Conservation (phyloP, 106 monocot genomes). For the Triglochin maritima region DNA sequence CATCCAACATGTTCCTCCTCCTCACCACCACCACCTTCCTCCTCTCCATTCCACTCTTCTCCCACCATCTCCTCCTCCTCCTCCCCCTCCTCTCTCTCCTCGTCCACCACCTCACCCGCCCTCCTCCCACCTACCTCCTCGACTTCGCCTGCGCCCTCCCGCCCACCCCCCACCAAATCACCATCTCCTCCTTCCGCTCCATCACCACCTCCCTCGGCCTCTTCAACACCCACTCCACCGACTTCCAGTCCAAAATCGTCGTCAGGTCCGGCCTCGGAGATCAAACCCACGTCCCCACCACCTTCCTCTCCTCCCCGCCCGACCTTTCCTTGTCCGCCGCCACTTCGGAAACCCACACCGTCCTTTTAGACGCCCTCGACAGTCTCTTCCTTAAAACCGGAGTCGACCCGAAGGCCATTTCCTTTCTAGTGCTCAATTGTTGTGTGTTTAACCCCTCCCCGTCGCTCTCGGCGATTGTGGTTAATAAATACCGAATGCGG, state of each 20-base stretch:
- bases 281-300: constrained; percentile 47
- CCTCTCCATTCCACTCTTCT: not conserved
- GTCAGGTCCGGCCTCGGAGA: constrained; percentile 56
- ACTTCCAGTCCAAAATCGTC: constrained; percentile 50
- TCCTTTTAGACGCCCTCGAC: constrained; percentile 40
- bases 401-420: constrained; percentile 43
- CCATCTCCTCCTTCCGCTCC: constrained; percentile 33
- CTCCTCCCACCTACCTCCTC: constrained; percentile 46
- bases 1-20: not conserved
- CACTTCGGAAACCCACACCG: constrained; percentile 40
- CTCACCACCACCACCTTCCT: not conserved
- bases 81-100: constrained; percentile 9
- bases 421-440: constrained; percentile 66
- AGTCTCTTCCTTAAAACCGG: constrained; percentile 42
- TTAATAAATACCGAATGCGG: constrained; percentile 65
- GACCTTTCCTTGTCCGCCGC: constrained; percentile 49
- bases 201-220: constrained; percentile 38
- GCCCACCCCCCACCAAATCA: constrained; percentile 37
- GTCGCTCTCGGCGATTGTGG: constrained; percentile 63
- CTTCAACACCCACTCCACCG: constrained; percentile 38
- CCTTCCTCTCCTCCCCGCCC: constrained; percentile 46
- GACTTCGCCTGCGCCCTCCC: constrained; percentile 65
- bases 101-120: constrained; percentile 28
- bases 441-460: constrained; percentile 80
- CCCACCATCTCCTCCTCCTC: not conserved